Base-by-base conservation (phyloP, 2,329 filamentous ascomycete species). In the Penicillium sp. region DNA sequence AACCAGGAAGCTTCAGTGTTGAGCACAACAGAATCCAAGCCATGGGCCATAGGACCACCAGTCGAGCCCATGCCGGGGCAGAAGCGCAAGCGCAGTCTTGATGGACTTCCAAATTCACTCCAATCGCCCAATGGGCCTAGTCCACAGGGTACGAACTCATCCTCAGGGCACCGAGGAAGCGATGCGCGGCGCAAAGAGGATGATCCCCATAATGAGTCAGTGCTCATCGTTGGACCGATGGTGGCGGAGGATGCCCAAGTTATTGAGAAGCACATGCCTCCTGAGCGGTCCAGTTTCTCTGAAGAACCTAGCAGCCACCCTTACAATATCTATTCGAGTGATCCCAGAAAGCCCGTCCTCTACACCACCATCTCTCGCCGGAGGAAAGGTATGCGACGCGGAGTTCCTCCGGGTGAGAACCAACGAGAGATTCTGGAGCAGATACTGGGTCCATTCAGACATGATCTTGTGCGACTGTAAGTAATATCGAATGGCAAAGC, bases 231-330 rank as follows among this genome's bases (percentile, higher is more conserved):
- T 45, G 82, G 84, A 0, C 83, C 83, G 0, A 80, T 82, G 5
- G 77, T 81, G 5, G 83, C 81, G 4, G 80, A 80, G 42, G 84
- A 86, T 68, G 83, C 80, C 1, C 82, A 85, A 46, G 76, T 86
- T 9, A 73, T 86, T 39, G 80, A 83, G n/a, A 78, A 82, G 45
- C 84, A 84, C 50, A 77, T 85, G 51, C 78, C 78, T 15, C 68
- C 72, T 21, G 70, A 75, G 52, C 58, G 66, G 47, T 70, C 69
- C 13, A 74, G 61, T 57, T 65, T 67, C 44, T 70, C 71, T 3
- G 66, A 69, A 33, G 70, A 75, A 51, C 66, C 67, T 4, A 72
- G 68, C 10, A 75, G 73, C 21, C 74, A 77, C 24, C 75, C 74
- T 13, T 82, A 82, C 52, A 78, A 79, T 40, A 77, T 79, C 7